phyloP scores from a whole-genome alignment of 2,329 filamentous ascomycete genomes.

The Claviceps humidiphila region DNA sequence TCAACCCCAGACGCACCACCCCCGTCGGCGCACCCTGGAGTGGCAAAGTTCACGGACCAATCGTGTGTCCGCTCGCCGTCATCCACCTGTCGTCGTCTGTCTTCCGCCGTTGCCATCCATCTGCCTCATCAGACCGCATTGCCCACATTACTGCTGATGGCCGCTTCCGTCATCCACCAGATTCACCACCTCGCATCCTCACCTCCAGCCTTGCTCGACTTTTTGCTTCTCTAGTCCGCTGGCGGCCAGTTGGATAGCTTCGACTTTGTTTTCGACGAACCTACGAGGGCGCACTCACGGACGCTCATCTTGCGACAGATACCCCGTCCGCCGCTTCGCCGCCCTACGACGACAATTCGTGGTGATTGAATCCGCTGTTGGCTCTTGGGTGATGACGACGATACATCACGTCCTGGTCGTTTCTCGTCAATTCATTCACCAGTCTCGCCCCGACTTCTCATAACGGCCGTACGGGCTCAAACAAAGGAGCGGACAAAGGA shows the following conservation, averaged over 20 bases:
- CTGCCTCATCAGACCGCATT: conserved; percentile 1
- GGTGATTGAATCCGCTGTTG: no score
- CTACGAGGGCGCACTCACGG: no score
- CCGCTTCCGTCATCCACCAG: not conserved
- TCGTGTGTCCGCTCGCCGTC: conserved; percentile 1
- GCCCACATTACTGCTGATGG: not conserved
- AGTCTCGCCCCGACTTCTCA: no score
- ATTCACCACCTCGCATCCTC: no score
- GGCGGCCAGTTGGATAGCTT: conserved; percentile 5
- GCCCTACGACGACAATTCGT: no score
- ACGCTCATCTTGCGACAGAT: no score
- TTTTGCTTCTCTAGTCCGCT: not conserved
- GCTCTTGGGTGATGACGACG: not conserved
- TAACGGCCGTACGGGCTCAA: no score
- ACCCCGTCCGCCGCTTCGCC: no score
- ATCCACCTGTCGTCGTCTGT: not conserved
- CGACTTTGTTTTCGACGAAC: not conserved
- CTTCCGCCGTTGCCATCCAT: not conserved
- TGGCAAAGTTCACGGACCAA: conserved; percentile 4
- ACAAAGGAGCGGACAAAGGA: no score
- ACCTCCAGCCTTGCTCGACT: not conserved
- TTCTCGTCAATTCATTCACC: not conserved
- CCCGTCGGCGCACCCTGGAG: not conserved
- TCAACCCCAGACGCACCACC: no score
- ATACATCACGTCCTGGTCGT: not conserved